A percentile compares a stretch with the other conserved stretches of the same genome.
phyloP scores from a whole-genome alignment of 306 rosid genomes.

The Mucuna pruriens region DNA sequence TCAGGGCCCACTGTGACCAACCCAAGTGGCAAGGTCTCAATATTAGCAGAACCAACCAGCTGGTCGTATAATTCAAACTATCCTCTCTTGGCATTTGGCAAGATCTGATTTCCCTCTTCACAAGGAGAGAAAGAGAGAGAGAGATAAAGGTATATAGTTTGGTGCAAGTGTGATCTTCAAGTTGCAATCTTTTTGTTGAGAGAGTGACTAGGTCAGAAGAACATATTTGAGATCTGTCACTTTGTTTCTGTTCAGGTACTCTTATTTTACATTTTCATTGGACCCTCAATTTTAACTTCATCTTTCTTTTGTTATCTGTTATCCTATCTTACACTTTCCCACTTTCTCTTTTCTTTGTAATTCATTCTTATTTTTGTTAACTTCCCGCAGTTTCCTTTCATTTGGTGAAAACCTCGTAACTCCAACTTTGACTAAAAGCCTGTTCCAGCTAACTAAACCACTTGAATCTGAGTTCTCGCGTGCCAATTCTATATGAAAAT shows the following conservation, averaged over 20 bases:
- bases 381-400: neutral
- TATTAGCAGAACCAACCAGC: slow-evolving; percentile 62
- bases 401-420: neutral
- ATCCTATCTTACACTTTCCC: neutral
- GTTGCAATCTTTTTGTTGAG: slow-evolving; percentile 39
- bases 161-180: slow-evolving; percentile 39
- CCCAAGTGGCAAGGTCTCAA: slow-evolving; percentile 49
- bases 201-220: slow-evolving; percentile 27
- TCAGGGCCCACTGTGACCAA: slow-evolving; percentile 43
- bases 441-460: slow-evolving; percentile 7
- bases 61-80: slow-evolving; percentile 47
- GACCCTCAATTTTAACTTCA: slow-evolving; percentile 14
- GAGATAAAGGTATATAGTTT: neutral
- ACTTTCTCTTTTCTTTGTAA: neutral
- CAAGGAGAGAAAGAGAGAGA: slow-evolving; percentile 26
- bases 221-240: slow-evolving; percentile 68
- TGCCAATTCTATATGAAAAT: slow-evolving; percentile 32
- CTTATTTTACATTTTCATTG: slow-evolving; percentile 32
- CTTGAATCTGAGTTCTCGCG: slow-evolving; percentile 22
- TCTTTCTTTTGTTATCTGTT: neutral
- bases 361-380: neutral
- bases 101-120: slow-evolving; percentile 62
- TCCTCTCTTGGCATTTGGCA: slow-evolving; percentile 47
- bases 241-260: slow-evolving; percentile 59
- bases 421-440: slow-evolving; percentile 32